Percentiles rank a stretch among this genome's conserved stretches.
These are phyloP conservation scores for Cryptosporidium andersoni DNA, from an alignment of 169 alveolate species.

Conservation along the genomic window DNA sequence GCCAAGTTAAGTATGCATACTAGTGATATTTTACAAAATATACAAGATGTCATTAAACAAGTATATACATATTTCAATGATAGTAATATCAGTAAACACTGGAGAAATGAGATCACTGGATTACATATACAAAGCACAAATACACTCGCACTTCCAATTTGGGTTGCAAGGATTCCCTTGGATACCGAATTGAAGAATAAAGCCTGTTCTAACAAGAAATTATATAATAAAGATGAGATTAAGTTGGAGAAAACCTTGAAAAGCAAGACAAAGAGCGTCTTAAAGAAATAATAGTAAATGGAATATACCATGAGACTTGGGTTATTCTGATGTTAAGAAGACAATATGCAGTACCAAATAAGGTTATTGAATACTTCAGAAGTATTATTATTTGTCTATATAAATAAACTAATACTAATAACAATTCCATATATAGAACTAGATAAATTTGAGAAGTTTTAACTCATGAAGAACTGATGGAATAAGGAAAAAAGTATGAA, in stretches of 20 bases:
- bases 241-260: background rate
- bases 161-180: slow-evolving; percentile 22
- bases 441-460: no score
- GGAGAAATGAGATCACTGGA: slow-evolving; percentile 72
- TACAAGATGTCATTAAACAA: slow-evolving; percentile 61
- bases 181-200: no score
- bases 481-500: no score
- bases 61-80: slow-evolving; percentile 61
- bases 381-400: background rate
- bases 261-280: background rate
- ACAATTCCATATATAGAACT: no score
- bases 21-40: slow-evolving; percentile 70
- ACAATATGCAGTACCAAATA: background rate
- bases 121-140: slow-evolving; percentile 75
- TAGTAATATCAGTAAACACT: slow-evolving; percentile 24
- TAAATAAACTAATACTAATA: no score
- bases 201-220: no score
- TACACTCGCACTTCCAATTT: slow-evolving; percentile 75
- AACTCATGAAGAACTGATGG: no score
- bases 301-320: no score
- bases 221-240: background rate
- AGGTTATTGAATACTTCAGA: background rate
- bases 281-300: background rate
- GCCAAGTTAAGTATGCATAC: slow-evolving; percentile 72
- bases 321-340: no score